Percentiles rank a stretch among this genome's conserved stretches.
Conservation (phyloP, 805 yeast genomes). For the Suhomyces faveliae region DNA sequence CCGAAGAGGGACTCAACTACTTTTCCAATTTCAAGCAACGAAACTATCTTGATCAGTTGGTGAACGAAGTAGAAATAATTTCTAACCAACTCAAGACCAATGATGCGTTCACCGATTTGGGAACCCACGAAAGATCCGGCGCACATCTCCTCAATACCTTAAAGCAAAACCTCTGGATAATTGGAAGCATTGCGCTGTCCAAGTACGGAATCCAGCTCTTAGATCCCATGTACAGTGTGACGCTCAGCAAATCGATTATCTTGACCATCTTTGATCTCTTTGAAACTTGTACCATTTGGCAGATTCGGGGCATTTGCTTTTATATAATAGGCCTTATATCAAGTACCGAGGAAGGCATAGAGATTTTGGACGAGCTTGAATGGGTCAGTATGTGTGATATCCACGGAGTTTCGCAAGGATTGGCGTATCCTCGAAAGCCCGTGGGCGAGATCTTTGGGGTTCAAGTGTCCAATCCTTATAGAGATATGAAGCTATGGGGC, state of each 20-base stretch:
- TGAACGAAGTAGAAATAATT: slow-evolving; percentile 15
- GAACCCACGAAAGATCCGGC: slow-evolving; percentile 24
- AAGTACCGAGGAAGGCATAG: slow-evolving; percentile 74
- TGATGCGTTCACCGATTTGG: slow-evolving; percentile 18
- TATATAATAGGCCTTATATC: slow-evolving; percentile 74
- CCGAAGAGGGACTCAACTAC: slow-evolving; percentile 73
- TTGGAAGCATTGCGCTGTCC: slow-evolving; percentile 79
- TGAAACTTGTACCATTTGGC: slow-evolving; percentile 42
- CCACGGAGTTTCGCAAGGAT: slow-evolving; percentile 11
- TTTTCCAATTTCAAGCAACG: slow-evolving; percentile 43
- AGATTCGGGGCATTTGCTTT: slow-evolving; percentile 73
- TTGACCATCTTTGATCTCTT: slow-evolving; percentile 47
- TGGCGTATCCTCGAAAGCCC: slow-evolving; percentile 14
- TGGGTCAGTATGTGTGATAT: slow-evolving; percentile 47
- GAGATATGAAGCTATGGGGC: slow-evolving; percentile 14
- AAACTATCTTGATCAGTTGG: slow-evolving; percentile 43
- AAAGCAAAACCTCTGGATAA: slow-evolving; percentile 82
- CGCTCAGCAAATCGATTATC: slow-evolving; percentile 27
- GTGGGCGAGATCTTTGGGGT: slow-evolving; percentile 17
- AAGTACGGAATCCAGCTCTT: slow-evolving; percentile 58
- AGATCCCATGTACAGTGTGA: slow-evolving; percentile 29
- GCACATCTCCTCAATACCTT: slow-evolving; percentile 31
- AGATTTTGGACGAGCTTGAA: slow-evolving; percentile 74
- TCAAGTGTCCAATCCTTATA: slow-evolving; percentile 23
- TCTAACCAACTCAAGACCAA: slow-evolving; percentile 15